A percentile compares a stretch with the other conserved stretches of the same genome.
Evolutionary conservation across 1,139 yeast genomes (phyloP).

Genomic region (Pichia sp.): DNA sequence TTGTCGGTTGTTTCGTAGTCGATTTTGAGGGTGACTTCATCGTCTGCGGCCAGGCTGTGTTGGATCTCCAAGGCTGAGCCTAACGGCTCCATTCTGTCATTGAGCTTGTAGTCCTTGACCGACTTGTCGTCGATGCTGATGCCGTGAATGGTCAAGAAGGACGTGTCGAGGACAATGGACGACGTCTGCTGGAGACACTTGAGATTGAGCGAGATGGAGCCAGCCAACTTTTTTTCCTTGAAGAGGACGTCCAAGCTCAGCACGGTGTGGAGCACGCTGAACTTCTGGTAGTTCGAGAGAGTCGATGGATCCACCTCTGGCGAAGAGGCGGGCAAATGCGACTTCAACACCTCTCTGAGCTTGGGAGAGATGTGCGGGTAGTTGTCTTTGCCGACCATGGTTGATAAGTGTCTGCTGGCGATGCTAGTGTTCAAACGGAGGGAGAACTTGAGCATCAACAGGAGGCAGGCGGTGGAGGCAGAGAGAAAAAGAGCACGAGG

Average conservation of each 20-base stretch:
- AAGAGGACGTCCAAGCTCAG: conserved; percentile 57
- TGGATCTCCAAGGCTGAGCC: conserved; percentile 58
- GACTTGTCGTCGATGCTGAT: conserved; percentile 43
- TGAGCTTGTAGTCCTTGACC: conserved; percentile 35
- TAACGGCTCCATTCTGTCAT: conserved; percentile 53
- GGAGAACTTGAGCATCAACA: conserved; percentile 1
- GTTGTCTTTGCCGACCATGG: neutral
- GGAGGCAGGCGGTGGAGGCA: too few species aligned
- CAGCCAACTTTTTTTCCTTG: conserved; percentile 46
- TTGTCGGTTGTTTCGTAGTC: conserved; percentile 62
- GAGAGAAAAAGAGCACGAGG: neutral
- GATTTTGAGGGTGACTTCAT: conserved; percentile 38
- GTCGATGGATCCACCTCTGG: conserved; percentile 75
- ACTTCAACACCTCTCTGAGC: conserved; percentile 22
- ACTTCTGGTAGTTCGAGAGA: conserved; percentile 59
- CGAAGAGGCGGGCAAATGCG: conserved; percentile 40
- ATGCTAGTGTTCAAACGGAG: neutral
- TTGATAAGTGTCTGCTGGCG: neutral
- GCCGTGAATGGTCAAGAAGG: conserved; percentile 49
- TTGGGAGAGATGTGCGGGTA: conserved; percentile 28
- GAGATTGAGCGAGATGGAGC: conserved; percentile 52
- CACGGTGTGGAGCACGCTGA: conserved; percentile 47
- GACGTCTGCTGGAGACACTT: conserved; percentile 28
- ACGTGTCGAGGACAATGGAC: conserved; percentile 59
- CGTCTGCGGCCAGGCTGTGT: conserved; percentile 17